Evolutionary conservation across 345 rosid species (phyloP).

Genomic region (Populus pruinosa): DNA sequence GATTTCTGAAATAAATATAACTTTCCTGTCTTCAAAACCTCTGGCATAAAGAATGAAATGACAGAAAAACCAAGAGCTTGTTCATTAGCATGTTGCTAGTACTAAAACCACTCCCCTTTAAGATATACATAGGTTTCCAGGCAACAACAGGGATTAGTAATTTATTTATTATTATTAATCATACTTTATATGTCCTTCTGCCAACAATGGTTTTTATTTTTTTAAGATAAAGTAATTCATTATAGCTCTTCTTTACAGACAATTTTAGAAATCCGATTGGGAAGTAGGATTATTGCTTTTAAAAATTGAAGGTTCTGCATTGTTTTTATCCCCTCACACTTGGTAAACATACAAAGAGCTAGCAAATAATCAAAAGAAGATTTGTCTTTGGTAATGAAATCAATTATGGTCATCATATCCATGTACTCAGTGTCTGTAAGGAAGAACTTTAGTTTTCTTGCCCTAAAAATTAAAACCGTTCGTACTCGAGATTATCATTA

Average conservation of each 20-base stretch:
- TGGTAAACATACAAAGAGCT: neutral
- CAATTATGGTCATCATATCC: neutral
- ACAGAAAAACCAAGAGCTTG: neutral
- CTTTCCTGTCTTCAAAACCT: slow-evolving; percentile 22
- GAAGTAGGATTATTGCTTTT: neutral
- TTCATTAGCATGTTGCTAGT: neutral
- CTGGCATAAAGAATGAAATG: neutral
- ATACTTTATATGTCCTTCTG: neutral
- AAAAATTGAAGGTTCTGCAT: neutral
- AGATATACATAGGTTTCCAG: neutral
- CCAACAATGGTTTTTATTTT: neutral
- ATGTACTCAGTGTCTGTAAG: neutral
- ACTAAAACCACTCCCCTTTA: neutral
- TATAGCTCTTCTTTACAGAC: neutral
- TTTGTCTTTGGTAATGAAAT: neutral
- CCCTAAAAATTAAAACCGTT: neutral
- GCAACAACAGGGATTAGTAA: neutral
- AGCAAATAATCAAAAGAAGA: neutral
- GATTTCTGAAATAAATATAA: slow-evolving; percentile 11
- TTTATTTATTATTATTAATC: neutral
- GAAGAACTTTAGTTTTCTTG: neutral
- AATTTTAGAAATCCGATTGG: neutral
- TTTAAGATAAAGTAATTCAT: neutral
- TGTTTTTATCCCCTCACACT: neutral
- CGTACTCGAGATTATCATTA: neutral